Evolutionary conservation across 106 monocot genomes (phyloP).

Genomic region (Dioscorea alata): DNA sequence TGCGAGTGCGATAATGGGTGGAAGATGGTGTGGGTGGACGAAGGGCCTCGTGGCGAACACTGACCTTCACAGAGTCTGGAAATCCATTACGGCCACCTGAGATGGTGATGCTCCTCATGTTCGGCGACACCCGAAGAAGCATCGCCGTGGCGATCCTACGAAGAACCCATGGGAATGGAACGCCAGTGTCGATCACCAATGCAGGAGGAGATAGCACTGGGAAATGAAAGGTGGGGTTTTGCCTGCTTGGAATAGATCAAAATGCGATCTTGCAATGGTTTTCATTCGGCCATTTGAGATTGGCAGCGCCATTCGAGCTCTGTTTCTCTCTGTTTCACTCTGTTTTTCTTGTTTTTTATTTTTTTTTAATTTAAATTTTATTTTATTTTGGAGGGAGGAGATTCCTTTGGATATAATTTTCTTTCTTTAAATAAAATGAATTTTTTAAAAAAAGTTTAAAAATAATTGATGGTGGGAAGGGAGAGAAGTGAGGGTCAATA

Average conservation of each 20-base stretch:
- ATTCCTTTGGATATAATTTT: too few relatives aligned
- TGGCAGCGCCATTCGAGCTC: neutral
- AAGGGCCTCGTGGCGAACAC: slow-evolving; percentile 23
- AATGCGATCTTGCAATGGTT: neutral
- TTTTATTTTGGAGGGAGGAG: too few relatives aligned
- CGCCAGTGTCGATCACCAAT: slow-evolving; percentile 4
- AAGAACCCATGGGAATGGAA: slow-evolving; percentile 1
- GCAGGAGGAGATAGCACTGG: neutral
- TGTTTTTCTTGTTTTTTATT: too few relatives aligned
- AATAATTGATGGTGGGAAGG: too few relatives aligned
- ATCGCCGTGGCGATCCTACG: slow-evolving; percentile 22
- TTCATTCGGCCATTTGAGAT: slow-evolving; percentile 4
- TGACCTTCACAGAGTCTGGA: slow-evolving; percentile 40
- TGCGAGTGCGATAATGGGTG: slow-evolving; percentile 42
- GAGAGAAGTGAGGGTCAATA: too few relatives aligned
- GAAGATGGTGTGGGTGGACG: slow-evolving; percentile 23
- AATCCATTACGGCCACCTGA: slow-evolving; percentile 20
- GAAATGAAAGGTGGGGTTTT: neutral
- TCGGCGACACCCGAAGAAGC: slow-evolving; percentile 63
- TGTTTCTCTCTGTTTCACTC: neutral
- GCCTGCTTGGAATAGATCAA: slow-evolving; percentile 2
- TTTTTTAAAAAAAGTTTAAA: too few relatives aligned
- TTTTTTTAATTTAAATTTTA: too few relatives aligned
- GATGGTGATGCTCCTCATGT: slow-evolving; percentile 74
- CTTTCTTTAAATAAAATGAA: too few relatives aligned